These are phyloP conservation scores for Diaporthe citri DNA, from an alignment of 2,329 filamentous ascomycete species.

Conservation along the genomic window DNA sequence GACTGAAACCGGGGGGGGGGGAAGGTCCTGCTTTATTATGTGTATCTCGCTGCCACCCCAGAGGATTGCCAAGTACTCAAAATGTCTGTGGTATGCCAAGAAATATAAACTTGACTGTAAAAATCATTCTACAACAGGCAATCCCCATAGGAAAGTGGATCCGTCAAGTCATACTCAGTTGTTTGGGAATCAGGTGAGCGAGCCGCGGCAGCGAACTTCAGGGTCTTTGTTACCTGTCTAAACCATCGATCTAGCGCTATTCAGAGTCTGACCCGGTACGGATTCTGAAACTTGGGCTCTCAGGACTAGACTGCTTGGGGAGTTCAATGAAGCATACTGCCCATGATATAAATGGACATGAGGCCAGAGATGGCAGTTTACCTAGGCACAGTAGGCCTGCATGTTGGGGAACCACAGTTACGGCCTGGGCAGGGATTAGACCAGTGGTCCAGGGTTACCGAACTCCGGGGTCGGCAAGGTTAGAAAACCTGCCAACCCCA, in stretches of 20 bases:
- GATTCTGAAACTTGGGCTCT: background rate
- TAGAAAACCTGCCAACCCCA: slow-evolving; percentile 22
- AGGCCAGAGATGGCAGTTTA: background rate
- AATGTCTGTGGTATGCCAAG: background rate
- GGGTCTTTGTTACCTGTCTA: background rate
- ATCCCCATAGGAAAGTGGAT: no score
- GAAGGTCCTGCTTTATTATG: background rate
- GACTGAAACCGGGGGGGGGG: background rate
- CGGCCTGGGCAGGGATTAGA: background rate
- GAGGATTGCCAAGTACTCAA: background rate
- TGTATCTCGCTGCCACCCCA: background rate
- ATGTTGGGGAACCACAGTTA: background rate
- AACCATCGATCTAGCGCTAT: background rate
- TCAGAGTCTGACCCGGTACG: background rate
- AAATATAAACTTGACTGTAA: background rate
- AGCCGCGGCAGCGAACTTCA: background rate
- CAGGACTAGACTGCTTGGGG: background rate
- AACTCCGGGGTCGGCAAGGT: slow-evolving; percentile 37
- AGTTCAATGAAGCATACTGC: background rate
- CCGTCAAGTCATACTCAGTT: background rate
- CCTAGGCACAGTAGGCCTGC: background rate
- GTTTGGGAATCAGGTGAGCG: background rate
- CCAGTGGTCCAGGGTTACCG: background rate
- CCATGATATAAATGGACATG: background rate
- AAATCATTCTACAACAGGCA: background rate